These are phyloP conservation scores for Rhizophlyctis rosea DNA, from an alignment of 192 early-diverging fungal genomes.

Conservation along the genomic window DNA sequence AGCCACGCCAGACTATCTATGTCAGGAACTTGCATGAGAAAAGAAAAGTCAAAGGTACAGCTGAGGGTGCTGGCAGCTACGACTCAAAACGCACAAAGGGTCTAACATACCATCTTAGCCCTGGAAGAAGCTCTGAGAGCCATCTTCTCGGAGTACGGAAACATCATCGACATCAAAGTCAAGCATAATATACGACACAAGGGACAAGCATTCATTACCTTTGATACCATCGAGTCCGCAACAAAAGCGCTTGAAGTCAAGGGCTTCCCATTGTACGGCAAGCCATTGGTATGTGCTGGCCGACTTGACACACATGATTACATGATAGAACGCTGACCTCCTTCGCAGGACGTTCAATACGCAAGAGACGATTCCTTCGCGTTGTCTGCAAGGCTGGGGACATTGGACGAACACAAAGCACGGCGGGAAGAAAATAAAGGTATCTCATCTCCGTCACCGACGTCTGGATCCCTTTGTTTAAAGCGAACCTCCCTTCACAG, in stretches of 20 bases:
- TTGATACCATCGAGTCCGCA: constrained; percentile 68
- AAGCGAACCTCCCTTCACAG: no score
- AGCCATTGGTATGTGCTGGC: constrained; percentile 66
- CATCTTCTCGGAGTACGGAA: constrained; percentile 81
- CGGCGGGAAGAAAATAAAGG: constrained; percentile 62
- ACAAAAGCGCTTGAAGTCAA: constrained; percentile 80
- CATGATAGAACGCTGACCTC: background rate
- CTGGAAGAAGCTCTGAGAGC: constrained; percentile 70
- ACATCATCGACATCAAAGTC: constrained; percentile 76
- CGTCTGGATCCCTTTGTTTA: no score
- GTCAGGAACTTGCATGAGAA: constrained; percentile 73
- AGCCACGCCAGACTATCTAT: constrained; percentile 87
- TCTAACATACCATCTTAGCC: constrained; percentile 34
- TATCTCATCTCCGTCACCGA: no score
- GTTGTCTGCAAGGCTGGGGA: constrained; percentile 65
- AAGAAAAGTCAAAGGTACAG: constrained; percentile 62
- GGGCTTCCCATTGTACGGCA: constrained; percentile 75
- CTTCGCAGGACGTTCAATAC: constrained; percentile 53
- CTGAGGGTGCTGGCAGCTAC: background rate
- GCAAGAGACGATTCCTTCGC: constrained; percentile 44
- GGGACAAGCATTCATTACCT: constrained; percentile 94
- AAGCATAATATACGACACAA: constrained; percentile 79
- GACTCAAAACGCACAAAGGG: background rate
- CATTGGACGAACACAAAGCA: constrained; percentile 62
- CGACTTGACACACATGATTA: background rate